Conservation (phyloP, 106 monocot genomes). For the Dendrobium nobile region DNA sequence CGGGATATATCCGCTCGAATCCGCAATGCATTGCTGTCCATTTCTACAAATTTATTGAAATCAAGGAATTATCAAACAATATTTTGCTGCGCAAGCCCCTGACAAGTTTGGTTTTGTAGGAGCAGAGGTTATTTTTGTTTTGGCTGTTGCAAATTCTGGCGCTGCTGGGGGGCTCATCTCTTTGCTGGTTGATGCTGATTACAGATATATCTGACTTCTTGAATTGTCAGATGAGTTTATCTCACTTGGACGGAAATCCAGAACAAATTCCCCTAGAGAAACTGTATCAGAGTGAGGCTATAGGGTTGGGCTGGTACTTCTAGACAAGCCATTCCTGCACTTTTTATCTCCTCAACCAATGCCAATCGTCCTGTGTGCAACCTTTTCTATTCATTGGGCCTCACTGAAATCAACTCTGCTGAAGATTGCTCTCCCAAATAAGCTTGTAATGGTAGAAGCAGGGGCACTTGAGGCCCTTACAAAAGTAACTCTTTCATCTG, state of each 20-base stretch:
- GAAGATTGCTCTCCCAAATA: constrained; percentile 68
- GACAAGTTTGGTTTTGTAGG: constrained; percentile 70
- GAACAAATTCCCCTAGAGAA: constrained; percentile 72
- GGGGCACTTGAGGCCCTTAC: constrained; percentile 81
- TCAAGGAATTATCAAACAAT: constrained; percentile 71
- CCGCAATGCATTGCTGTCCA: constrained; percentile 69
- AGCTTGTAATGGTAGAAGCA: constrained; percentile 86
- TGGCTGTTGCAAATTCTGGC: constrained; percentile 91
- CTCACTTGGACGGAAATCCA: constrained; percentile 51
- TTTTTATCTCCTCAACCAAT: constrained; percentile 97
- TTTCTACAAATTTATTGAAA: constrained; percentile 67
- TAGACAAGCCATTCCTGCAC: constrained; percentile 76
- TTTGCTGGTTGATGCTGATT: constrained; percentile 94
- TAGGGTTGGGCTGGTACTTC: constrained; percentile 65
- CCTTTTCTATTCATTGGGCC: constrained; percentile 78
- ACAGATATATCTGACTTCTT: constrained; percentile 73
- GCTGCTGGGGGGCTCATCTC: constrained; percentile 70
- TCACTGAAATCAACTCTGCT: constrained; percentile 82
- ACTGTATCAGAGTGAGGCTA: constrained; percentile 88
- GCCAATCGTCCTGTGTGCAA: constrained; percentile 91
- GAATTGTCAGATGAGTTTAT: constrained; percentile 86
- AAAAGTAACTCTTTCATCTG: constrained; percentile 98
- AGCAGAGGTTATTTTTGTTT: constrained; percentile 70
- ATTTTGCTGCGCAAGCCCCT: constrained; percentile 97
- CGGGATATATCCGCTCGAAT: constrained; percentile 67